phyloP scores from a whole-genome alignment of 2,329 filamentous ascomycete genomes.

The Beauveria sp. region DNA sequence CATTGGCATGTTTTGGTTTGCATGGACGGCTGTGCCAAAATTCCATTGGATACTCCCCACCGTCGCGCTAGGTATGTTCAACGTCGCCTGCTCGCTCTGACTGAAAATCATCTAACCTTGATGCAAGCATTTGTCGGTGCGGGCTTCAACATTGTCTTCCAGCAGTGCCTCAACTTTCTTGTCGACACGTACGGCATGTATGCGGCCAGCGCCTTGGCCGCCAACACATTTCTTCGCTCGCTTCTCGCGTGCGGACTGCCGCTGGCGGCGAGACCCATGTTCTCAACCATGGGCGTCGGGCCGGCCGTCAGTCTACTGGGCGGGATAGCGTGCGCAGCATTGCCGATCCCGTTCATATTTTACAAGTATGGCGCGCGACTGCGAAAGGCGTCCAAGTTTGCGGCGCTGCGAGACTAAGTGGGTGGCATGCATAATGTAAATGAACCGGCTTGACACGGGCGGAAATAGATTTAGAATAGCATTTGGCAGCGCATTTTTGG shows the following conservation, averaged over 20 bases:
- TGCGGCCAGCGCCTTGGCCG: slow-evolving; percentile 56
- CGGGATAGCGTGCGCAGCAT: slow-evolving; percentile 37
- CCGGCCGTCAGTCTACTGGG: slow-evolving; percentile 47
- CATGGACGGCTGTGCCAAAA: slow-evolving; percentile 48
- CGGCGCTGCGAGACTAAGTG: slow-evolving; percentile 18
- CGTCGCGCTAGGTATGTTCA: neutral
- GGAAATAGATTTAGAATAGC: neutral
- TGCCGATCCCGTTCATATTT: slow-evolving; percentile 52
- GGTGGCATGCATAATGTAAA: neutral
- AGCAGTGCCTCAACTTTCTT: slow-evolving; percentile 46
- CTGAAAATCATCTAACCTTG: slow-evolving; percentile 35
- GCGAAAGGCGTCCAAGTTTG: slow-evolving; percentile 31
- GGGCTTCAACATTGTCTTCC: slow-evolving; percentile 39
- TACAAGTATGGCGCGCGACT: slow-evolving; percentile 41
- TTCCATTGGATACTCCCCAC: slow-evolving; percentile 14
- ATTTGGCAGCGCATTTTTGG: neutral
- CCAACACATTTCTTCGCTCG: slow-evolving; percentile 52
- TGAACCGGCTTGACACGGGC: neutral
- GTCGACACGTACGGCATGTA: slow-evolving; percentile 48
- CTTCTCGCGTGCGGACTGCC: slow-evolving; percentile 47
- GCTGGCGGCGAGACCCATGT: slow-evolving; percentile 53
- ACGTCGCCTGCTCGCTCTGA: slow-evolving; percentile 5
- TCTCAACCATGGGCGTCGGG: slow-evolving; percentile 49
- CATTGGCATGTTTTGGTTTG: slow-evolving; percentile 54
- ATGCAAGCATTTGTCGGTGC: slow-evolving; percentile 26